A percentile compares a stretch with the other conserved stretches of the same genome.
Evolutionary conservation across 257 asterid species (phyloP).

Genomic region (Ballota nigra): DNA sequence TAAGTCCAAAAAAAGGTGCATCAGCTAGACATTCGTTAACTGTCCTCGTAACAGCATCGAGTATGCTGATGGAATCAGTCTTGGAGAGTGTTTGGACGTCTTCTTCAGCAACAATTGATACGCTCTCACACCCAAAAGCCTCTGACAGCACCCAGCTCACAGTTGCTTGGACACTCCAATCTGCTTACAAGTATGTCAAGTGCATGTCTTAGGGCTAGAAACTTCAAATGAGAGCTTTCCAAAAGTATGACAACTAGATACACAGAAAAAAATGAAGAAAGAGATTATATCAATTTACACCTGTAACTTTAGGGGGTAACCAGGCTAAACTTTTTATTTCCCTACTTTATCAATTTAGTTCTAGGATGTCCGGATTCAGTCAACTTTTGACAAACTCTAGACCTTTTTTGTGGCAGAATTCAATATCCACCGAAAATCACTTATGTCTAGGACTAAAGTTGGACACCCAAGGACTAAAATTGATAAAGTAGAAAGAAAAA

Average conservation of each 20-base stretch:
- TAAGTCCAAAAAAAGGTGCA: conserved; percentile 59
- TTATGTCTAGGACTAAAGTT: too few species aligned
- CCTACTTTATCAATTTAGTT: too few species aligned
- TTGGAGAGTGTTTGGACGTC: conserved; percentile 60
- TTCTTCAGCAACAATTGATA: conserved; percentile 77
- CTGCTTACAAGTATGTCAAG: conserved; percentile 50
- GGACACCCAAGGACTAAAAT: too few species aligned
- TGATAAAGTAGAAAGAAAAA: too few species aligned
- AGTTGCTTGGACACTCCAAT: conserved; percentile 94
- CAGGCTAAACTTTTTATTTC: too few species aligned
- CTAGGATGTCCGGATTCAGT: too few species aligned
- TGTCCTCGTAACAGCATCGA: conserved; percentile 46
- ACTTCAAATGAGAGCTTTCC: not conserved
- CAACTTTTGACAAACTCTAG: too few species aligned
- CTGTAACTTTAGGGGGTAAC: too few species aligned
- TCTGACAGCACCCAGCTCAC: conserved; percentile 72
- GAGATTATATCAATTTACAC: too few species aligned
- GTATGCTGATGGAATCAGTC: conserved; percentile 38
- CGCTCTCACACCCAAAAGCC: conserved; percentile 51
- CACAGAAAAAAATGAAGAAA: not conserved
- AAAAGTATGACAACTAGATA: not conserved
- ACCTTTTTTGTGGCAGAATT: too few species aligned
- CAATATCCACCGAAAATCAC: too few species aligned
- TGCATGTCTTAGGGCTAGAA: conserved; percentile 25
- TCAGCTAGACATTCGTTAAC: conserved; percentile 56